These are phyloP conservation scores for Russula ochroleuca DNA, from an alignment of 768 basidiomycete species.

Conservation along the genomic window DNA sequence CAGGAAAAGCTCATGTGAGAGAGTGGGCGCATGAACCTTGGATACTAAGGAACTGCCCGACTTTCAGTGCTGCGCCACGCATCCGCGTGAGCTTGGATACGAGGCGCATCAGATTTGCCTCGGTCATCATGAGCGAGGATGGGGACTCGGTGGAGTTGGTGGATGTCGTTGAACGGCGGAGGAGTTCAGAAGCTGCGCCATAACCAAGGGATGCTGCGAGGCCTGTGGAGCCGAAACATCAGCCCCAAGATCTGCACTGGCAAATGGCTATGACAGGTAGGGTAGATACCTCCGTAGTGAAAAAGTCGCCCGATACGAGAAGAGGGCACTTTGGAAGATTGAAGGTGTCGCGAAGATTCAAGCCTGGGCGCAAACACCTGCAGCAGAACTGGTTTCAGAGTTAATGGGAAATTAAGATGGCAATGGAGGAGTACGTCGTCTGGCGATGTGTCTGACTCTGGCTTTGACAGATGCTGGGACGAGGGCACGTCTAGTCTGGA, in stretches of 20 bases:
- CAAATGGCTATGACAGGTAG: background rate
- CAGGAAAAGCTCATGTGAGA: background rate
- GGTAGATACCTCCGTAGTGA: constrained; percentile 81
- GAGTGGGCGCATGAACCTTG: constrained; percentile 52
- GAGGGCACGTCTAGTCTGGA: background rate
- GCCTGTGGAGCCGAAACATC: constrained; percentile 44
- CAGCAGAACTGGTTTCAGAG: background rate
- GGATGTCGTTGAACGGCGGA: constrained; percentile 55
- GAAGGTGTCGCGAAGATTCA: constrained; percentile 43
- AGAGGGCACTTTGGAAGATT: constrained; percentile 86
- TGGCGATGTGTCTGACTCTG: constrained; percentile 12
- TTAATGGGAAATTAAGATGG: background rate
- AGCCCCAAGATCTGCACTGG: background rate
- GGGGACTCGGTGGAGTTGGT: constrained; percentile 27
- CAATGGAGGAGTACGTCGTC: constrained; percentile 24
- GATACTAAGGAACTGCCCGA: constrained; percentile 97
- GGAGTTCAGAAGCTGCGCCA: constrained; percentile 83
- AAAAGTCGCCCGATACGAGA: constrained; percentile 85
- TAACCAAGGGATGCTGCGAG: constrained; percentile 85
- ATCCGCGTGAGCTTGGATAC: constrained; percentile 92
- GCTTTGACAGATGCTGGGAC: background rate
- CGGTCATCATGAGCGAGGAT: constrained; percentile 76
- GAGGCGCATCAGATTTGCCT: constrained; percentile 83
- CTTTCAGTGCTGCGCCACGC: constrained; percentile 93
- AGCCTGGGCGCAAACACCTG: constrained; percentile 5